Conservation (phyloP, 768 basidiomycete genomes). For the Phanerochaete sordida region DNA sequence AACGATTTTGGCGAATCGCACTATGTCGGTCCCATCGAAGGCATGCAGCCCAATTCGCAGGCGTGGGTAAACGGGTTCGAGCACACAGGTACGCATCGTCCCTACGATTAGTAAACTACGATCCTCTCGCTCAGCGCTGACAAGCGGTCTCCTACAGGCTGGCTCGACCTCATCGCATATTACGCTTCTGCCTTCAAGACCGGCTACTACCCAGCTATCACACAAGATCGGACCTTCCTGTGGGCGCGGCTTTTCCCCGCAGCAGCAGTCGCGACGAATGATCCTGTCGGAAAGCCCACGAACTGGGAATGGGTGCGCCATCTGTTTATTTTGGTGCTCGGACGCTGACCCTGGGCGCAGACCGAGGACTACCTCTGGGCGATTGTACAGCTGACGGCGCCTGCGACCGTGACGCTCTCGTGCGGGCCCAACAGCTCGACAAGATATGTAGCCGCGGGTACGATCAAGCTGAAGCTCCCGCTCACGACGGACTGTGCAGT, state of each 20-base stretch:
- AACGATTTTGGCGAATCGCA: constrained; percentile 65
- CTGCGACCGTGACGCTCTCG: constrained; percentile 55
- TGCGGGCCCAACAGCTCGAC: constrained; percentile 42
- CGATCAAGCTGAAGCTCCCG: constrained; percentile 58
- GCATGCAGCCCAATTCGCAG: constrained; percentile 36
- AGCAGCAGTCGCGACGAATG: constrained; percentile 45
- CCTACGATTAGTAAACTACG: not conserved
- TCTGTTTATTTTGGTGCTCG: not conserved
- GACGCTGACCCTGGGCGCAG: constrained; percentile 27
- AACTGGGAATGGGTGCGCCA: constrained; percentile 53
- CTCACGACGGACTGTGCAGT: constrained; percentile 50
- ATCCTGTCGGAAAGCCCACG: constrained; percentile 50
- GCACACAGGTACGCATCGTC: constrained; percentile 24
- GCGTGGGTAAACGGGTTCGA: constrained; percentile 39
- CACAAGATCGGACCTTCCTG: constrained; percentile 57
- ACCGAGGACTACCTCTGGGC: constrained; percentile 66
- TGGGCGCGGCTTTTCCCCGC: not conserved
- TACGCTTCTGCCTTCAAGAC: constrained; percentile 73
- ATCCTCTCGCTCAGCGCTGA: not conserved
- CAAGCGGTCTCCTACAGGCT: constrained; percentile 35
- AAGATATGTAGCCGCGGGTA: constrained; percentile 55
- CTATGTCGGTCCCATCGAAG: constrained; percentile 47
- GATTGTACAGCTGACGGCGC: constrained; percentile 54
- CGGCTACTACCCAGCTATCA: constrained; percentile 53
- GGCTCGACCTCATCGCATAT: constrained; percentile 63